Base-by-base conservation (phyloP, 495 filamentous ascomycete genomes). In the Trypethelium eluteriae region DNA sequence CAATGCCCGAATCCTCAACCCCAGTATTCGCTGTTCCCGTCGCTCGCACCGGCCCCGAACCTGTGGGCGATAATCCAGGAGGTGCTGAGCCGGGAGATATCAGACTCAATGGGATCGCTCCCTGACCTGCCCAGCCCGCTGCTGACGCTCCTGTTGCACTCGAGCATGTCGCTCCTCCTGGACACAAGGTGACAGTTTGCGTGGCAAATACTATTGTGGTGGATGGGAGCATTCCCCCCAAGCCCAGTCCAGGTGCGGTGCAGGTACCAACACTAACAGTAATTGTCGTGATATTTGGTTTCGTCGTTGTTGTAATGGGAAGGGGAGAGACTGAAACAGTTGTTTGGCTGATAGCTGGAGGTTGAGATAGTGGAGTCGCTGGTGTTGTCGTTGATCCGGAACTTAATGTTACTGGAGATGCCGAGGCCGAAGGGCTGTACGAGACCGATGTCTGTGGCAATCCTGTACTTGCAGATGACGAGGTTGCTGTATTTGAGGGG, bases 1-100 rank as follows among this genome's bases (percentile, higher is more conserved):
- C 53, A 36, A 59, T 35, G 32, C 53, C 53, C 5, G 53, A 59
- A 14, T 59, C 53, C 36, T 32, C 53, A 7, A 18, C 36, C 7
- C 53, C 53, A 34, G 53, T 59, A 18, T 59, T 59, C 7, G 53
- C 53, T 36, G 53, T 59, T 18, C 53, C 53, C 53, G 36, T 7
- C 14, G 53, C 18, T 14, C 25, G 25, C 53, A 18, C 5, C 11
- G 53, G 53, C 53, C 6, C 36, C 7, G 53, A 59, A n/a, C 18
- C 18, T 14, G 53, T 35, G 14, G 41, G 41, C 41, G 7, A 7
- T 44, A 44, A 7, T 14, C 6, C 41, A 7, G 41, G 41, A 7
- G 41, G 41, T 44, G 41, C 7, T 44, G 25, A 44, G 7, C 41
- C 14, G 41, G 6, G 41, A 44, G 25, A 25, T 25, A 25, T 25